Conservation (phyloP, 768 basidiomycete genomes). For the Tremella fuciformis region DNA sequence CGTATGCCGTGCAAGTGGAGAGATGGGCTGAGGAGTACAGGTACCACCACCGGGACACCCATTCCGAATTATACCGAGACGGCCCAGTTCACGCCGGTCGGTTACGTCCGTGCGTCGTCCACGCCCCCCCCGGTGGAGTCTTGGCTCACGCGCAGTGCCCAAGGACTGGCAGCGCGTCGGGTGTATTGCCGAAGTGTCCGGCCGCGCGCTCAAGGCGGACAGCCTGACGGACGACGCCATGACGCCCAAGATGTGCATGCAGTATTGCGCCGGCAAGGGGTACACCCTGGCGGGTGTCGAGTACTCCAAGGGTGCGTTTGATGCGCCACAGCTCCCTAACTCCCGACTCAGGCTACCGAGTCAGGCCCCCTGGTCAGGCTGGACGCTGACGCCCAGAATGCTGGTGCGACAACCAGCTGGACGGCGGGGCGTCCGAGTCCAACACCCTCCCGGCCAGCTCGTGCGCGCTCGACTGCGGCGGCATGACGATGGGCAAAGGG, state of each 20-base stretch:
- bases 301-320: slow-evolving; percentile 4
- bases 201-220: slow-evolving; percentile 10
- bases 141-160: slow-evolving; percentile 11
- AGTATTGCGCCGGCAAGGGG: slow-evolving; percentile 9
- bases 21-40: too few relatives aligned
- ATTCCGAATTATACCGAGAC: slow-evolving; percentile 26
- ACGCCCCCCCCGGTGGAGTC: slow-evolving; percentile 12
- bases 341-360: not conserved
- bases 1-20: too few relatives aligned
- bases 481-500: too few relatives aligned
- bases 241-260: slow-evolving; percentile 16
- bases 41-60: not conserved
- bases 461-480: too few relatives aligned
- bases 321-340: not conserved
- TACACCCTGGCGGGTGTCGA: slow-evolving; percentile 13
- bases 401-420: slow-evolving; percentile 18
- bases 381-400: slow-evolving; percentile 10
- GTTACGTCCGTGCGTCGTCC: not conserved
- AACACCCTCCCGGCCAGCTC: slow-evolving; percentile 10
- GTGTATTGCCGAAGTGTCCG: slow-evolving; percentile 13
- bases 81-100: slow-evolving; percentile 12
- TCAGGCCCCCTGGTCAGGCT: not conserved
- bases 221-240: slow-evolving; percentile 2
- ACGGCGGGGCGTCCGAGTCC: slow-evolving; percentile 17
- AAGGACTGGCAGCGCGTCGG: slow-evolving; percentile 8